Conservation (phyloP, 1,139 yeast species). For the Suhomyces anneliseae region DNA sequence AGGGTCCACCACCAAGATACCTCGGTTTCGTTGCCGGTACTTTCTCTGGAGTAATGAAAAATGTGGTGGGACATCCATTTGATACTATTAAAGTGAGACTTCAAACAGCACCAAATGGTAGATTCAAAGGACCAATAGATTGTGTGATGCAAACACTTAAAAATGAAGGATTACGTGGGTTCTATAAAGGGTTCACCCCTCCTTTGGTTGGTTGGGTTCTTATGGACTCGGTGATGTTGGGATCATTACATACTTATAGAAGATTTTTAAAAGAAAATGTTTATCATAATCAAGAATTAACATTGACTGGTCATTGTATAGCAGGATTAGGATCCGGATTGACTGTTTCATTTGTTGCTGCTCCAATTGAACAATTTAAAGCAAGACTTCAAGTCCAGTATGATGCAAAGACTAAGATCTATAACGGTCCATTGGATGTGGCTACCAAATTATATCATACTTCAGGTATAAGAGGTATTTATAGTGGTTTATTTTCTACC, state of each 20-base stretch:
- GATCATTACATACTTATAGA: slow-evolving; percentile 77
- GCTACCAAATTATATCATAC: slow-evolving; percentile 50
- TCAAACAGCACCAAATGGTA: slow-evolving; percentile 72
- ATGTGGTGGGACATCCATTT: slow-evolving; percentile 91
- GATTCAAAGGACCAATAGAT: slow-evolving; percentile 80
- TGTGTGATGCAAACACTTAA: slow-evolving; percentile 70
- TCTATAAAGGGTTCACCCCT: slow-evolving; percentile 88
- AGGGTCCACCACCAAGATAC: slow-evolving; percentile 50
- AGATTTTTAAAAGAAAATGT: slow-evolving; percentile 62
- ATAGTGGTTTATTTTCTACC: slow-evolving; percentile 81
- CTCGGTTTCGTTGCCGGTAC: slow-evolving; percentile 87
- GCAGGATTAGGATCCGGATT: slow-evolving; percentile 85
- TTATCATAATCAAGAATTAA: slow-evolving; percentile 59
- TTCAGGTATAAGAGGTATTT: slow-evolving; percentile 70
- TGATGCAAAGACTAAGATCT: slow-evolving; percentile 67
- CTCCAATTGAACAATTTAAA: slow-evolving; percentile 88
- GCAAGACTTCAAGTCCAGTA: slow-evolving; percentile 89
- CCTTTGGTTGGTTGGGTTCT: slow-evolving; percentile 91
- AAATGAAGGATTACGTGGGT: slow-evolving; percentile 74
- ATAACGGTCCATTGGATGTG: slow-evolving; percentile 81
- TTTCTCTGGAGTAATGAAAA: slow-evolving; percentile 82
- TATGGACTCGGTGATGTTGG: slow-evolving; percentile 89
- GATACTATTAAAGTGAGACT: slow-evolving; percentile 87
- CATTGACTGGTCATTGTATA: slow-evolving; percentile 69
- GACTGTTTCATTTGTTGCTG: slow-evolving; percentile 92